These are phyloP conservation scores for Geranium incanum DNA, from an alignment of 441 rosid genomes.

Conservation along the genomic window DNA sequence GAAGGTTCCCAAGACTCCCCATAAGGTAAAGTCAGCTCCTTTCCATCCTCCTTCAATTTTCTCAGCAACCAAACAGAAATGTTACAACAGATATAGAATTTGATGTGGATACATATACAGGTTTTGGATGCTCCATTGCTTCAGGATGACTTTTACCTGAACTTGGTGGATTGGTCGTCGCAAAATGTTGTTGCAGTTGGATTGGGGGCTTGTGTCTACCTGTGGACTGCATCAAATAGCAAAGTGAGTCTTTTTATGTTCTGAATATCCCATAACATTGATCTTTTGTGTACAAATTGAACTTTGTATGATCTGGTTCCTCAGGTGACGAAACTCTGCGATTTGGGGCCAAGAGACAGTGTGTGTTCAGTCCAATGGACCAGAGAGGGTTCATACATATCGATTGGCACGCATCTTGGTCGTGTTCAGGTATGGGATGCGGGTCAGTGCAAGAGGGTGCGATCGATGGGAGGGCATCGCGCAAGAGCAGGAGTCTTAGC, in stretches of 20 bases:
- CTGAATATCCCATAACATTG: not conserved
- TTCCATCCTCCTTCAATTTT: not conserved
- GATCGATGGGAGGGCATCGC: conserved; percentile 96
- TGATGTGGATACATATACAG: conserved; percentile 31
- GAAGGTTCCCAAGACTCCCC: conserved; percentile 95
- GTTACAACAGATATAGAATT: not conserved
- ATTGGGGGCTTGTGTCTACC: conserved; percentile 86
- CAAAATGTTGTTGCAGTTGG: conserved; percentile 96
- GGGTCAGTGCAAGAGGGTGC: conserved; percentile 65
- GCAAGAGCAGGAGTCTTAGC: conserved; percentile 92
- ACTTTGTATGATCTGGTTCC: not conserved
- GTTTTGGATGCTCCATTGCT: conserved; percentile 95
- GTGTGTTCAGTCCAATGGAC: conserved; percentile 96
- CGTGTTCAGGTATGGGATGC: conserved; percentile 99
- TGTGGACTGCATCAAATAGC: conserved; percentile 94
- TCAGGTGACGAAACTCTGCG: conserved; percentile 92
- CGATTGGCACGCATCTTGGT: conserved; percentile 81
- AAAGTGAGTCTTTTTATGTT: conserved; percentile 41
- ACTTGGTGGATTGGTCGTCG: conserved; percentile 95
- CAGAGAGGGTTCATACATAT: conserved; percentile 85
- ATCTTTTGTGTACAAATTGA: not conserved
- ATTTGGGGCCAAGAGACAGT: conserved; percentile 75
- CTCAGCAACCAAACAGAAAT: no score
- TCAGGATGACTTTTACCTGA: conserved; percentile 94
- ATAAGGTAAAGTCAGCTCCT: conserved; percentile 39